A percentile compares a stretch with the other conserved stretches of the same genome.
These are phyloP conservation scores for Colletotrichum sp. DNA, from an alignment of 2,329 filamentous ascomycete genomes.

Conservation along the genomic window DNA sequence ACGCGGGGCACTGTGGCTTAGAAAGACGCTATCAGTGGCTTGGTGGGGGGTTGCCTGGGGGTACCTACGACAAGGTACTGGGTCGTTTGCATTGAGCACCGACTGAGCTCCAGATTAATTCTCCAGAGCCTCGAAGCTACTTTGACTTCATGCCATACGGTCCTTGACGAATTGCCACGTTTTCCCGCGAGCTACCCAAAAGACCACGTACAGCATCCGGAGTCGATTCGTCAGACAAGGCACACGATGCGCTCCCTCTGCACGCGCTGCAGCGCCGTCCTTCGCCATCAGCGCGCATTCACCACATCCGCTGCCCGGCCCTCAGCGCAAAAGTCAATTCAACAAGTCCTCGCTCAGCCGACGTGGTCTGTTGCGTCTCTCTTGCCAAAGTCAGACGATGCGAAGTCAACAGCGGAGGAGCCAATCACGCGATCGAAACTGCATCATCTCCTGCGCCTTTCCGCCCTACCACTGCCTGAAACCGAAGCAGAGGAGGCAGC, in stretches of 20 bases:
- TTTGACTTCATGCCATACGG: neutral
- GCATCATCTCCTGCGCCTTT: conserved; percentile 85
- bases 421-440: conserved; percentile 71
- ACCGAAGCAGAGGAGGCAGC: conserved; percentile 65
- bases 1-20: conserved; percentile 19
- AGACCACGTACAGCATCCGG: neutral
- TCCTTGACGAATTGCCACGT: neutral
- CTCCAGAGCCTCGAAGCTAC: neutral
- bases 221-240: neutral
- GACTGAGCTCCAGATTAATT: conserved; percentile 6
- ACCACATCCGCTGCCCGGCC: conserved; percentile 3
- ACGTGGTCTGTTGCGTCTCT: conserved; percentile 86
- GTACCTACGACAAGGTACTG: neutral
- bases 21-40: neutral
- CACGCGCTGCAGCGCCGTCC: neutral
- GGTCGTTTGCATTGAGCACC: neutral
- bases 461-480: conserved; percentile 79
- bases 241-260: conserved; percentile 1
- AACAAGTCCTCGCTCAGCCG: conserved; percentile 69
- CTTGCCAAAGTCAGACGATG: conserved; percentile 42
- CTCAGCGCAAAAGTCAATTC: conserved; percentile 15
- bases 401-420: conserved; percentile 32
- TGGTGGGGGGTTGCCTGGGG: neutral
- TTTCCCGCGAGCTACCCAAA: neutral
- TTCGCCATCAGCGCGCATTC: conserved; percentile 4